phyloP scores from a whole-genome alignment of 164 flowering plant genomes.

The Aristolochia fimbriata region DNA sequence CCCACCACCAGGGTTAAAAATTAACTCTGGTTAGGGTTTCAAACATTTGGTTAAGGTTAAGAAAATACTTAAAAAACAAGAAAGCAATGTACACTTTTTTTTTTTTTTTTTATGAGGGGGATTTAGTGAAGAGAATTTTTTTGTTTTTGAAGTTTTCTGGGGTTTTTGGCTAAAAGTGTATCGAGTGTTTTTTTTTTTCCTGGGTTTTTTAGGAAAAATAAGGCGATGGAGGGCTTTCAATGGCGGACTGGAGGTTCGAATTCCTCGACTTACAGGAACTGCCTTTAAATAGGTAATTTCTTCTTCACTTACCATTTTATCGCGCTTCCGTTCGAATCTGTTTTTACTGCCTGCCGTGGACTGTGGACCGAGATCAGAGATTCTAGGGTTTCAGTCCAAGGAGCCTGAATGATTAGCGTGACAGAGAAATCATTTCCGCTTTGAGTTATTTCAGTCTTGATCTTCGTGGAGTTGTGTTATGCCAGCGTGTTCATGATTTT shows the following conservation, averaged over 20 bases:
- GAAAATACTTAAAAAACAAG: constrained; percentile 11
- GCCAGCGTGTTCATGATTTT: constrained; percentile 2
- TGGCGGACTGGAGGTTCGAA: constrained; percentile 31
- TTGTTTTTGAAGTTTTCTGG: constrained; percentile 2
- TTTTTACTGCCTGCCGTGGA: constrained; percentile 3
- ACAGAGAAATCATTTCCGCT: not conserved
- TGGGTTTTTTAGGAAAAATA: constrained; percentile 18
- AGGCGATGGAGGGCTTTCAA: constrained; percentile 24
- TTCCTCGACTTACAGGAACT: constrained; percentile 2
- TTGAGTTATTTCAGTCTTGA: not conserved
- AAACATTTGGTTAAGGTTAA: constrained; percentile 12
- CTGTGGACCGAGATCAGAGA: constrained; percentile 12
- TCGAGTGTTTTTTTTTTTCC: constrained; percentile 19
- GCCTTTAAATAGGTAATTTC: constrained; percentile 17
- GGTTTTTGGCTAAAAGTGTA: constrained; percentile 13
- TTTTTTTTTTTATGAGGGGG: not conserved
- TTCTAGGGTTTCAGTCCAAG: constrained; percentile 17
- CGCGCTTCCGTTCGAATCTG: constrained; percentile 2
- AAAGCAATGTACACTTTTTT: constrained; percentile 9
- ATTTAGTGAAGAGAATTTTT: constrained; percentile 1
- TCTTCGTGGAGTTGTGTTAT: constrained; percentile 6
- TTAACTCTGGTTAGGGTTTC: constrained; percentile 26
- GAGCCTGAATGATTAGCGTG: not conserved
- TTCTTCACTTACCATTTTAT: constrained; percentile 3
- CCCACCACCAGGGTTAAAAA: constrained; percentile 12